Evolutionary conservation across 1,284 basidiomycete species (phyloP).

Genomic region (Ustilago sp.): DNA sequence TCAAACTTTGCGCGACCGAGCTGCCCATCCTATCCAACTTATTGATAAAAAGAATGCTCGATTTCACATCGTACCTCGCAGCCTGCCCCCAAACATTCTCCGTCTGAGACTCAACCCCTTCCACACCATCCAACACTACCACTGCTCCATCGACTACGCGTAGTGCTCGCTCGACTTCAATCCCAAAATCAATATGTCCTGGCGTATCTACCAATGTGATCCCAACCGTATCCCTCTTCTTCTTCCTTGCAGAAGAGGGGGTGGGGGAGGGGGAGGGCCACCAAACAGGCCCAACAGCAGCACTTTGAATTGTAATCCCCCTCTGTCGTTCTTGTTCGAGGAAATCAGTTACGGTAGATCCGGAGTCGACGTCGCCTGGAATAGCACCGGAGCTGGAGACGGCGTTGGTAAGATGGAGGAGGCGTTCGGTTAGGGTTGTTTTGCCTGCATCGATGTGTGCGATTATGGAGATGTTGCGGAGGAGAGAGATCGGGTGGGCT

Average conservation of each 20-base stretch:
- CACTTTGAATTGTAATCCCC: conserved; percentile 91
- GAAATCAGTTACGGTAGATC: conserved; percentile 90
- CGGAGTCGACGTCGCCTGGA: conserved; percentile 85
- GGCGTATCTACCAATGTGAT: conserved; percentile 91
- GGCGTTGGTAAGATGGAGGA: conserved; percentile 81
- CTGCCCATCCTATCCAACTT: conserved; percentile 87
- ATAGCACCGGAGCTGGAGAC: conserved; percentile 12
- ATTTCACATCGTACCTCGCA: conserved; percentile 83
- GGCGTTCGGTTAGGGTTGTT: conserved; percentile 88
- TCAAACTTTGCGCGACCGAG: conserved; percentile 78
- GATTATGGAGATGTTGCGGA: conserved; percentile 61
- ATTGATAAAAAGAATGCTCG: conserved; percentile 84
- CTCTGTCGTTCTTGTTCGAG: conserved; percentile 87
- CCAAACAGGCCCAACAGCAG: conserved; percentile 84
- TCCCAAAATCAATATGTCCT: conserved; percentile 91
- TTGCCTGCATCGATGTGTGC: conserved; percentile 80
- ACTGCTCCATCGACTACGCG: conserved; percentile 89
- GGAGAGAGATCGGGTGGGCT: conserved; percentile 25
- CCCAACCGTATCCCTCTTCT: conserved; percentile 72
- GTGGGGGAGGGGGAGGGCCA: conserved; percentile 72
- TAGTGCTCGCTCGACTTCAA: conserved; percentile 92
- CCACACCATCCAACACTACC: conserved; percentile 87
- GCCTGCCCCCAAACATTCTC: conserved; percentile 87
- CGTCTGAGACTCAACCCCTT: conserved; percentile 90
- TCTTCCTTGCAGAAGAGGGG: not conserved